Percentiles rank a stretch among this genome's conserved stretches.
These are phyloP conservation scores for Dichotomopilus funicola DNA, from an alignment of 2,329 filamentous ascomycete genomes.

Conservation along the genomic window DNA sequence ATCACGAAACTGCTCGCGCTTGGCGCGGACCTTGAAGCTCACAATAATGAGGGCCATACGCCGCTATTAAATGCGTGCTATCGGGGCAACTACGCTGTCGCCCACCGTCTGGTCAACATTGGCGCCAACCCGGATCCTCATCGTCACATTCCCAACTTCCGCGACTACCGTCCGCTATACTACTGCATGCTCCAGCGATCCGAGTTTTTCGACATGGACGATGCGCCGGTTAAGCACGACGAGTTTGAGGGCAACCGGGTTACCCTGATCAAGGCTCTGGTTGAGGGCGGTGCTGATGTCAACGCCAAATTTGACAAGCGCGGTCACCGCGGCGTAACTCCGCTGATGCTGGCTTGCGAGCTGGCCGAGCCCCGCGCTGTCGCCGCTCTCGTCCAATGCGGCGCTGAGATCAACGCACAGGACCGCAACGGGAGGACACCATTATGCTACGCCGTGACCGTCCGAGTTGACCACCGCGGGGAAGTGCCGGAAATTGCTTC, in stretches of 20 bases:
- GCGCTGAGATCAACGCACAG: conserved; percentile 21
- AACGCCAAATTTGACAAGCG: conserved; percentile 22
- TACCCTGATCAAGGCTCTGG: conserved; percentile 19
- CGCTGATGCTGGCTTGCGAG: conserved; percentile 23
- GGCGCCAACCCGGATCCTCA: conserved; percentile 22
- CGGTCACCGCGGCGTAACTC: conserved; percentile 14
- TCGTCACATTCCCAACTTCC: conserved; percentile 18
- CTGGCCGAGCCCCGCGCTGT: conserved; percentile 20
- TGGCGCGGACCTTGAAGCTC: conserved; percentile 22
- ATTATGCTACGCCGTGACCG: conserved; percentile 16
- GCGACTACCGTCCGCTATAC: conserved; percentile 21
- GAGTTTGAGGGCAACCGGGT: conserved; percentile 22
- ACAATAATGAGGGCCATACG: conserved; percentile 20
- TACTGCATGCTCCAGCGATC: conserved; percentile 19
- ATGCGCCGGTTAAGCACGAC: conserved; percentile 20
- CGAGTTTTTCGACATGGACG: conserved; percentile 21
- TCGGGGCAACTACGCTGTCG: conserved; percentile 23
- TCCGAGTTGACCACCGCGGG: conserved; percentile 17
- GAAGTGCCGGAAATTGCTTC: conserved; percentile 20
- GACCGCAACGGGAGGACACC: conserved; percentile 17
- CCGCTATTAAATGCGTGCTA: conserved; percentile 22
- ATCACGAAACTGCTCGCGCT: conserved; percentile 22
- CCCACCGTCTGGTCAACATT: conserved; percentile 18
- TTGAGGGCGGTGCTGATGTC: conserved; percentile 18
- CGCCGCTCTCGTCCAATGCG: conserved; percentile 13